Evolutionary conservation across 805 yeast genomes (phyloP), one percentile per base, ranked within the genome.

Genomic region (fission yeast (Schizosaccharomyces pombe)): DNA sequence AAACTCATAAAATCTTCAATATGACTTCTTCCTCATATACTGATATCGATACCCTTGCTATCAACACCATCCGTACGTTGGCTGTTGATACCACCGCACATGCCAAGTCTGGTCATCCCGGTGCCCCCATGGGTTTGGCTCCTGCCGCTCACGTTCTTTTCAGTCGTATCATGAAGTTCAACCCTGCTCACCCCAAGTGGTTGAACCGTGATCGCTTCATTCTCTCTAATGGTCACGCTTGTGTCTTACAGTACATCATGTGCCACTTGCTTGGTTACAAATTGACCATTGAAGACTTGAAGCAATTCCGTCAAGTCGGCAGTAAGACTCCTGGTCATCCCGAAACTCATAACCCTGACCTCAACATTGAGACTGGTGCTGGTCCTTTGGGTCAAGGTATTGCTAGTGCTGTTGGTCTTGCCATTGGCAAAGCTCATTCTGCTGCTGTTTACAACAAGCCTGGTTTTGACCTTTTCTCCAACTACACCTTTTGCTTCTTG

Each of bases 381-480:
- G 98, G 98, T 69, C 97, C 98, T 56, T 78, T 89, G 64, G 98
- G 98, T 68, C 98, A 89, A 73, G 98, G 98, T 80, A 77, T 89
- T 63, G 75, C 82, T 63, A 87, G 85, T 68, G 96, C 96, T 55
- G 94, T 89, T 63, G 98, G 98, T 73, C 67, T 89, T 61, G 97
- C 98, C 56, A 77, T 89, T 64, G 98, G 95, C 58, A 94, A 85
- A 72, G 78, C 80, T 61, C 87, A 85, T 70, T 72, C 84, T 58
- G 95, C 93, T 62, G 95, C 95, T 60, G 80, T 81, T 61, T 89
- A 80, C 78, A 86, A 87, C 81, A 85, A 83, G 75, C 93, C 94
- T 62, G 82, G 75, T 64, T 77, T 69, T 70, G 70, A 75, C 51
- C 62, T 89, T 56, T 75, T 87, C 56, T 83, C 85, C 72, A 76